These are phyloP conservation scores for Aspergillaceae sp. DNA, from an alignment of 2,329 filamentous ascomycete species.

Conservation along the genomic window DNA sequence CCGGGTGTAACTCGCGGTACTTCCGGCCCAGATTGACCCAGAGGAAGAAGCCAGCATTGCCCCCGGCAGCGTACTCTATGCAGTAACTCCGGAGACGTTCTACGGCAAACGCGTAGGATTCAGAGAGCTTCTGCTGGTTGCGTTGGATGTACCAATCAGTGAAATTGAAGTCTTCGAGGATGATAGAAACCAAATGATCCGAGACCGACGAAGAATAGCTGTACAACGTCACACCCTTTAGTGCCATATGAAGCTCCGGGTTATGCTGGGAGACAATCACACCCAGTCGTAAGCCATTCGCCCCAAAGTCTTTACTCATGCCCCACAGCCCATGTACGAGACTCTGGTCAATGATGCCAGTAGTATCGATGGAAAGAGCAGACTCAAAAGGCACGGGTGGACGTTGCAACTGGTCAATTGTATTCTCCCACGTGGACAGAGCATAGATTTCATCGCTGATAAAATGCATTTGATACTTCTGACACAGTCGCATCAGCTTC, in stretches of 20 bases:
- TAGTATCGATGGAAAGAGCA: conserved; percentile 36
- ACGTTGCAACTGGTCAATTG: conserved; percentile 14
- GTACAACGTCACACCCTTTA: conserved; percentile 38
- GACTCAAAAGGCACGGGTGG: conserved; percentile 38
- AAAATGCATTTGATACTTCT: conserved; percentile 44
- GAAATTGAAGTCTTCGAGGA: conserved; percentile 40
- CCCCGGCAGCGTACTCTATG: conserved; percentile 40
- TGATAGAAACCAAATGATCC: conserved; percentile 27
- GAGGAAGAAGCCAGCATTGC: conserved; percentile 51
- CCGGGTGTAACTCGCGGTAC: conserved; percentile 17
- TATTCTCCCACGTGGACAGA: conserved; percentile 43
- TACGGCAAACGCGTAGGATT: conserved; percentile 34
- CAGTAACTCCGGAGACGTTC: conserved; percentile 32
- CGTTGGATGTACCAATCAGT: conserved; percentile 37
- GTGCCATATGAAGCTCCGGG: conserved; percentile 27
- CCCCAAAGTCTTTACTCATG: conserved; percentile 47
- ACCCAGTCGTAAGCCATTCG: conserved; percentile 48
- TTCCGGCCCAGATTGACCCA: conserved; percentile 43
- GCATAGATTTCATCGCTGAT: conserved; percentile 55
- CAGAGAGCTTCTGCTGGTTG: conserved; percentile 36
- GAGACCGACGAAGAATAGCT: conserved; percentile 41
- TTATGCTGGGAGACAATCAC: conserved; percentile 44
- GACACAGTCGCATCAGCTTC: conserved; percentile 42
- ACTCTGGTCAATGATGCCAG: conserved; percentile 39
- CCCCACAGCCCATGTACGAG: conserved; percentile 46